Percentiles rank a stretch among this genome's conserved stretches.
Evolutionary conservation across 1,284 basidiomycete genomes (phyloP).

Genomic region (Puccinia triticina): DNA sequence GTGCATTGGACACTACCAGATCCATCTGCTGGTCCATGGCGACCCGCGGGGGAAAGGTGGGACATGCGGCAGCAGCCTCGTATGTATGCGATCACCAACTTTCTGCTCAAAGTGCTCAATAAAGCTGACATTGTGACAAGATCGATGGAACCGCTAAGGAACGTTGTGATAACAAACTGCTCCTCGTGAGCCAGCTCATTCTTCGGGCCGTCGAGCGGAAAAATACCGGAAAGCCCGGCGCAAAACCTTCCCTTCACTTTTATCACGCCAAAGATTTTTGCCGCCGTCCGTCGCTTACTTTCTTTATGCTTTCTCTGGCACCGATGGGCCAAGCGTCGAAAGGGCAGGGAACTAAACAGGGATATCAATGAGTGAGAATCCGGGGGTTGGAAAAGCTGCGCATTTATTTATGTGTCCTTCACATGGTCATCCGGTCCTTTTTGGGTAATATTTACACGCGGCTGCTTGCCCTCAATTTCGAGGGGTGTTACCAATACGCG

Average conservation of each 20-base stretch:
- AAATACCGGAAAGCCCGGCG: conserved; percentile 44
- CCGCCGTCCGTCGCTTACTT: neutral
- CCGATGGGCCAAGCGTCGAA: conserved; percentile 48
- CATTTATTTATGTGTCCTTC: too few relatives aligned
- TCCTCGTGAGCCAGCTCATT: conserved; percentile 30
- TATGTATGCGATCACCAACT: conserved; percentile 20
- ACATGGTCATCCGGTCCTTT: too few relatives aligned
- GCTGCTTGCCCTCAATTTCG: too few relatives aligned
- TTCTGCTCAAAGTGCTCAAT: conserved; percentile 18
- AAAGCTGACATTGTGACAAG: conserved; percentile 1
- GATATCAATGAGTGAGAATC: too few relatives aligned
- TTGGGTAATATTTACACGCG: too few relatives aligned
- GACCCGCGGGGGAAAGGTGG: conserved; percentile 48
- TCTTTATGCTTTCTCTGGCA: conserved; percentile 17
- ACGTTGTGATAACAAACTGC: conserved; percentile 15
- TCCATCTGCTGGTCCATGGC: conserved; percentile 32
- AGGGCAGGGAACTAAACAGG: too few relatives aligned
- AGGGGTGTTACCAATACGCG: too few relatives aligned
- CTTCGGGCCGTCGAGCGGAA: conserved; percentile 40
- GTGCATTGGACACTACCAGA: conserved; percentile 35
- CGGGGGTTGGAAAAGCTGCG: too few relatives aligned
- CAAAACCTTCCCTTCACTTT: conserved; percentile 22
- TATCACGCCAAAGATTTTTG: too few relatives aligned
- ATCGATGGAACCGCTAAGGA: conserved; percentile 26
- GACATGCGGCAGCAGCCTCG: conserved; percentile 31